Conservation (phyloP, 495 filamentous ascomycete genomes). For the Xeromyces bisporus region DNA sequence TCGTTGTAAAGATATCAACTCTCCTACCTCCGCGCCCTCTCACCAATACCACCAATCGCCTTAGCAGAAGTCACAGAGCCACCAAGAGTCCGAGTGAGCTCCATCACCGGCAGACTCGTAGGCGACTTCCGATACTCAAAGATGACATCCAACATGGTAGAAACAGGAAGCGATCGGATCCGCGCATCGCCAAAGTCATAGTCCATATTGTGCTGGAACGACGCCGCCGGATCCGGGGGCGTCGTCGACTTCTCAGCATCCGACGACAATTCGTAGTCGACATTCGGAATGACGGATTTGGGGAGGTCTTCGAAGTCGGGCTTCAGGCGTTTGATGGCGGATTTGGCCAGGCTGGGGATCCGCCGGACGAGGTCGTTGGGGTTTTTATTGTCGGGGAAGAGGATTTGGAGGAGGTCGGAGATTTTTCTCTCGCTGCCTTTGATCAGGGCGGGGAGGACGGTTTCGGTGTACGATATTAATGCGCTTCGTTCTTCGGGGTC, state of each 20-base stretch:
- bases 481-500: constrained; percentile 1
- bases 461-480: constrained; percentile 10
- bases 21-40: constrained; percentile 6
- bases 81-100: constrained; percentile 19
- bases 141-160: constrained; percentile 17
- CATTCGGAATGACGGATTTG: constrained; percentile 7
- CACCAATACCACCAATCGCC: not conserved
- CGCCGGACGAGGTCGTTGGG: constrained; percentile 16
- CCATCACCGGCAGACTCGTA: constrained; percentile 4
- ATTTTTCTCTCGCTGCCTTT: constrained; percentile 9
- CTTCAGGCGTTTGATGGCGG: constrained; percentile 16
- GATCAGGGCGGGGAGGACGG: constrained; percentile 10
- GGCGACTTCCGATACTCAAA: constrained; percentile 14
- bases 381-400: constrained; percentile 13
- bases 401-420: constrained; percentile 8
- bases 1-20: no score
- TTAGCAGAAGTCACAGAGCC: constrained; percentile 13
- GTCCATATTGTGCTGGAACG: constrained; percentile 20
- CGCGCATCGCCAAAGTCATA: constrained; percentile 20
- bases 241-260: no score
- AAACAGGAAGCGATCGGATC: constrained; percentile 7
- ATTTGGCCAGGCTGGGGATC: constrained; percentile 16
- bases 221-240: constrained; percentile 7
- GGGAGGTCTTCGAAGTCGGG: constrained; percentile 11
- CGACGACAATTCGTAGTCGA: not conserved